These are phyloP conservation scores for Canavalia ensiformis DNA, from an alignment of 306 rosid species.

Conservation along the genomic window DNA sequence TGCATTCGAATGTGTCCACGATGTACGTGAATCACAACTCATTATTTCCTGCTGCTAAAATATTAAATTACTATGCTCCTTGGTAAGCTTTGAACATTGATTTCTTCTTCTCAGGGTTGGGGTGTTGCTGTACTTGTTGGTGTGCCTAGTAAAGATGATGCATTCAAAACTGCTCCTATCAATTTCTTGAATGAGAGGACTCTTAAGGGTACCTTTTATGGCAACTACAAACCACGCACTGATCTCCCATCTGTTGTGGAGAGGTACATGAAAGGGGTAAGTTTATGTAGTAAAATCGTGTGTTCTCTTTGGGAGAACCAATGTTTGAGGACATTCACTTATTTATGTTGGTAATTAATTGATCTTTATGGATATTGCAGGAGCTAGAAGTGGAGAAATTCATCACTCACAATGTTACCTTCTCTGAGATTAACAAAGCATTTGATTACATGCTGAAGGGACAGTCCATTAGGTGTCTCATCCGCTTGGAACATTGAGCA, in stretches of 20 bases:
- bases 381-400: slow-evolving; percentile 5
- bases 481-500: background rate
- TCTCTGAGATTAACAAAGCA: slow-evolving; percentile 14
- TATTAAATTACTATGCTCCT: background rate
- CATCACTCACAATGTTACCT: background rate
- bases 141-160: slow-evolving; percentile 26
- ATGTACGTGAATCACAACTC: background rate
- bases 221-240: slow-evolving; percentile 10
- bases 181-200: slow-evolving; percentile 26
- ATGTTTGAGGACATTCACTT: background rate
- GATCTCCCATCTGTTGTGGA: slow-evolving; percentile 10
- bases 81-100: background rate
- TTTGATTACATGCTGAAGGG: background rate
- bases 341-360: background rate
- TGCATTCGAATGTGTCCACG: slow-evolving; percentile 11
- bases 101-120: slow-evolving; percentile 23
- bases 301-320: background rate
- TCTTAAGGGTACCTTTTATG: slow-evolving; percentile 13
- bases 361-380: background rate
- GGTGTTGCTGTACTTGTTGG: slow-evolving; percentile 35
- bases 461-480: slow-evolving; percentile 6
- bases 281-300: background rate
- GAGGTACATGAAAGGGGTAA: slow-evolving; percentile 9
- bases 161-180: slow-evolving; percentile 23
- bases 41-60: background rate